These are phyloP conservation scores for Cladophialophora psammophila DNA, from an alignment of 2,329 filamentous ascomycete genomes.

Conservation along the genomic window DNA sequence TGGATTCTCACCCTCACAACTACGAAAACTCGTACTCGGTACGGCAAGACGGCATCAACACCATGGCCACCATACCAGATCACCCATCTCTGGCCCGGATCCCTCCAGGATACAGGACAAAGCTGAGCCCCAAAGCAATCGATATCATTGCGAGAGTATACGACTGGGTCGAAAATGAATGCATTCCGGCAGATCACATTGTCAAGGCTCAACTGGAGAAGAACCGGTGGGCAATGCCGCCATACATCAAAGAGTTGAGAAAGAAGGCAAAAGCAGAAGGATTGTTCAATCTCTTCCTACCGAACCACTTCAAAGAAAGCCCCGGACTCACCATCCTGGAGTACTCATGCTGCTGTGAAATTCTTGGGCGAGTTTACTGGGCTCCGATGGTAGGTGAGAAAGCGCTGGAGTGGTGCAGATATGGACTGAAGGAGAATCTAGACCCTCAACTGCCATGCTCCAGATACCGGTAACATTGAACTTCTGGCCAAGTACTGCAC, in stretches of 20 bases:
- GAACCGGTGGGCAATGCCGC: conserved; percentile 73
- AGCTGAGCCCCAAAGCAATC: conserved; percentile 47
- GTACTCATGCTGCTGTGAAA: conserved; percentile 89
- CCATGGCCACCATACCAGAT: conserved; percentile 9
- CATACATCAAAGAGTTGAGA: conserved; percentile 82
- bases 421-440: conserved; percentile 20
- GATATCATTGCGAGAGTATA: conserved; percentile 66
- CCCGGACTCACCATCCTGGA: conserved; percentile 87
- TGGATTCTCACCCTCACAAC: conserved; percentile 2
- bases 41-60: conserved; percentile 2
- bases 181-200: conserved; percentile 77
- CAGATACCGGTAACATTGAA: conserved; percentile 88
- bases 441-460: conserved; percentile 80
- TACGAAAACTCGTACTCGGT: neutral
- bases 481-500: conserved; percentile 76
- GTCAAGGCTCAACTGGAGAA: conserved; percentile 75
- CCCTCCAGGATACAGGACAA: conserved; percentile 21
- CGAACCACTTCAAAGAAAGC: conserved; percentile 85
- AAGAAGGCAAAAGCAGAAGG: conserved; percentile 74
- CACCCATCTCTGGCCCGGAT: conserved; percentile 20
- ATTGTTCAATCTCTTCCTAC: conserved; percentile 91
- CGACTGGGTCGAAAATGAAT: conserved; percentile 90
- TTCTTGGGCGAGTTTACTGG: conserved; percentile 73
- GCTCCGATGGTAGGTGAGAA: conserved; percentile 54
- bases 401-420: neutral